Evolutionary conservation across 1,284 basidiomycete species (phyloP).

Genomic region (Phenoliferia sp.): DNA sequence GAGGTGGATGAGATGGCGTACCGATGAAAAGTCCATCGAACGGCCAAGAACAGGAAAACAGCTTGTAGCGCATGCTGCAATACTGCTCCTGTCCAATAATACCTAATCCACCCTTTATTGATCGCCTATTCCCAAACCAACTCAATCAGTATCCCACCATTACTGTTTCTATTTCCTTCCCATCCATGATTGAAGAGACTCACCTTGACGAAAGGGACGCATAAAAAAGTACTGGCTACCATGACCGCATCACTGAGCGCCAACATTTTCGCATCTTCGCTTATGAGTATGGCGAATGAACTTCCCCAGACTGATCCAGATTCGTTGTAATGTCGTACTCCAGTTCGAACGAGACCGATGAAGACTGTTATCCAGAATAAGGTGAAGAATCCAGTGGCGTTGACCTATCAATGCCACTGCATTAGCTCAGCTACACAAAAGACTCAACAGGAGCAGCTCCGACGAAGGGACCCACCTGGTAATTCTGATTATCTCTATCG

Average conservation of each 20-base stretch:
- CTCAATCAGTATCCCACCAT: background rate
- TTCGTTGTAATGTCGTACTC: constrained; percentile 65
- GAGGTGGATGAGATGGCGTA: background rate
- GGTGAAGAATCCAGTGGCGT: constrained; percentile 69
- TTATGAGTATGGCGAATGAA: constrained; percentile 81
- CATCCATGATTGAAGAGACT: background rate
- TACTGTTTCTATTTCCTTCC: background rate
- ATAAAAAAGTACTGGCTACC: constrained; percentile 66
- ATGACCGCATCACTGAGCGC: constrained; percentile 79
- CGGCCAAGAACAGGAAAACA: constrained; percentile 59
- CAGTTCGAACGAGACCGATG: constrained; percentile 36
- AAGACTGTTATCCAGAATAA: constrained; percentile 67
- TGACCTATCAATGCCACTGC: background rate
- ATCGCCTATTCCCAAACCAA: constrained; percentile 43
- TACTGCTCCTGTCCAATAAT: constrained; percentile 65
- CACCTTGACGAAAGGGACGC: constrained; percentile 75
- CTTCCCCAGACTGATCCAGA: constrained; percentile 74
- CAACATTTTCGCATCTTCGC: constrained; percentile 73
- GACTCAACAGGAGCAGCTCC: too few relatives aligned
- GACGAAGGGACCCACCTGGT: background rate
- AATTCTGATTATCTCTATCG: background rate
- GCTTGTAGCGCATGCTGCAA: constrained; percentile 77
- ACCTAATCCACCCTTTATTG: constrained; percentile 68
- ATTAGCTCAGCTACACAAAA: background rate
- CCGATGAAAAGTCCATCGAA: constrained; percentile 81